Evolutionary conservation across 129 eudicot species (phyloP).

Genomic region (Heracleum sosnowskyi): DNA sequence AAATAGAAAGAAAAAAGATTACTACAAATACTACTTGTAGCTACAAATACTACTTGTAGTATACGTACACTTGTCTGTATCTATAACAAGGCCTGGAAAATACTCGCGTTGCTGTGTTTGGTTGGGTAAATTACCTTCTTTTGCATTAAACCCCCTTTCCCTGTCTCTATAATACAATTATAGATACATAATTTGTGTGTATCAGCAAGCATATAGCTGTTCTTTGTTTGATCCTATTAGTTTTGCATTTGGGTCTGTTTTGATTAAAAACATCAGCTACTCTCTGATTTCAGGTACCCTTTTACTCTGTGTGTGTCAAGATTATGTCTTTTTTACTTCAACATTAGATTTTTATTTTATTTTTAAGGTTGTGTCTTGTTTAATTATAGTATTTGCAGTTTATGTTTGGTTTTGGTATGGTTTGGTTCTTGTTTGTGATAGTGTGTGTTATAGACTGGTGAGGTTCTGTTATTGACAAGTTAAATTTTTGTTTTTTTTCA

Average conservation of each 20-base stretch:
- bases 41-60: not conserved
- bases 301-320: not conserved
- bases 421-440: not conserved
- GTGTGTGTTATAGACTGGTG: not conserved
- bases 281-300: slow-evolving; percentile 2
- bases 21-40: not conserved
- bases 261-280: not conserved
- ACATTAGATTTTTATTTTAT: not conserved
- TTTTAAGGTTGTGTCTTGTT: not conserved
- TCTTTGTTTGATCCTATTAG: not conserved
- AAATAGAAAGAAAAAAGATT: too few relatives aligned
- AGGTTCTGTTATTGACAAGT: not conserved
- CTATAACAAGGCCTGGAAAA: not conserved
- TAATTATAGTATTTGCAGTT: not conserved
- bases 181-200: not conserved
- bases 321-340: not conserved
- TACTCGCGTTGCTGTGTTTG: not conserved
- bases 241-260: slow-evolving; percentile 4
- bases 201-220: slow-evolving; percentile 2
- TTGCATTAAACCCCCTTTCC: slow-evolving; percentile 2
- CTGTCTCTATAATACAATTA: not conserved
- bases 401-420: not conserved
- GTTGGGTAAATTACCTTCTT: not conserved
- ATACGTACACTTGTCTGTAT: not conserved
- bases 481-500: not conserved